phyloP scores from a whole-genome alignment of 2,329 filamentous ascomycete genomes.

The Thelonectria olida region DNA sequence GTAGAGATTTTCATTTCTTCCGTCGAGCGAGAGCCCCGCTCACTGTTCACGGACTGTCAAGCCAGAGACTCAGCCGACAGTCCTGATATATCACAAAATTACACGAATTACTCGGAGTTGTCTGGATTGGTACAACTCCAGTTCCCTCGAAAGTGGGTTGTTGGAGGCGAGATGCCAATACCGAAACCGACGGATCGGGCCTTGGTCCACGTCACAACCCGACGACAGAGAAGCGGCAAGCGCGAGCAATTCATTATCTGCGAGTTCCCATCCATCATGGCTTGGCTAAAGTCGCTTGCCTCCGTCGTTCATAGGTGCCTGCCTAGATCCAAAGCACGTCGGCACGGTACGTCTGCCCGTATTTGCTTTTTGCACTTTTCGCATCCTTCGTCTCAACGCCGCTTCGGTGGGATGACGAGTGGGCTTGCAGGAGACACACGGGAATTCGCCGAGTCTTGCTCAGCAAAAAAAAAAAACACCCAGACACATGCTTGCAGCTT shows the following conservation, averaged over 20 bases:
- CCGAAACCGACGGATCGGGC: conserved; percentile 36
- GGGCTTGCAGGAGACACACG: not conserved
- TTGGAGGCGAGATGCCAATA: conserved; percentile 8
- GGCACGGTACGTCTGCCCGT: not conserved
- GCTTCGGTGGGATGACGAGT: not conserved
- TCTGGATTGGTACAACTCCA: no score
- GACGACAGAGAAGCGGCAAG: not conserved
- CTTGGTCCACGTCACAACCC: conserved; percentile 39
- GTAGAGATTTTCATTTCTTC: not conserved
- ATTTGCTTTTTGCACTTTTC: conserved; percentile 1
- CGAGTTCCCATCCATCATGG: no score
- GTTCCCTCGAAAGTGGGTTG: conserved; percentile 7
- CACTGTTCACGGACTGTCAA: not conserved
- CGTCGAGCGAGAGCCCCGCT: not conserved
- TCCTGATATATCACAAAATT: not conserved
- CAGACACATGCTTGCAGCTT: not conserved
- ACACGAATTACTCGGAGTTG: no score
- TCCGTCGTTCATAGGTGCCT: no score
- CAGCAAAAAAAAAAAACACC: not conserved
- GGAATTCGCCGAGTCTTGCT: conserved; percentile 6
- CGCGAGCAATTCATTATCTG: not conserved
- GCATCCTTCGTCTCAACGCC: not conserved
- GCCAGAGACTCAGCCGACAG: not conserved
- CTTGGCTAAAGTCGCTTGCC: no score
- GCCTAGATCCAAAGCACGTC: no score